Evolutionary conservation across 768 basidiomycete species (phyloP), one percentile per base, ranked within the genome.

Genomic region (Pholiota conissans): DNA sequence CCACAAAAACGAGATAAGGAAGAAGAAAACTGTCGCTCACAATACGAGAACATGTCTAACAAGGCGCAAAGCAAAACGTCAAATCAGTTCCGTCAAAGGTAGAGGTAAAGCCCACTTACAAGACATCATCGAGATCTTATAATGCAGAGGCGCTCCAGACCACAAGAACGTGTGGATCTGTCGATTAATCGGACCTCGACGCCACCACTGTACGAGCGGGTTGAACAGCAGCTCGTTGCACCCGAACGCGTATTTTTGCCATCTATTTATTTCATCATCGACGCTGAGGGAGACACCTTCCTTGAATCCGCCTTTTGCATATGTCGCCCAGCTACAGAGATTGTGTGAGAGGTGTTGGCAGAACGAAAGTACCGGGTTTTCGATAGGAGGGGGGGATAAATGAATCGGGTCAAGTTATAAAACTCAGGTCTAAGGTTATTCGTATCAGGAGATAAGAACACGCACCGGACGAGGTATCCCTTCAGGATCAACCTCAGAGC

Each of bases 231-330:
- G 76, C 77, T 79, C 89, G 77, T 75, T 85, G 73, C 72, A 87
- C 76, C 78, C 84, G 80, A 71, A 86, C 50, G 83, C 72, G 62
- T 82, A 83, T 59, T 95, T 95, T 58, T 94, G 91, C 93, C 93
- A 96, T 3, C 93, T 73, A 65, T 93, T 94, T 46, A 95, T 70
- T 68, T 96, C 93, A 69, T 95, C 93, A 57, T 94, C 93, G 61
- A 85, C 84, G 3, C 90, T 93, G 27, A 96, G 77, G 1, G 89
- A 90, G 26, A 96, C 93, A 62, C 94, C 94, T 68, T 96, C 93
- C 73, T 94, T 90, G 79, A 95, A 96, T 3, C 79, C 87, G 32
- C 90, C 85, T n/a, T 87, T 79, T 1, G 85, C 87, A 69, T 95
- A 95, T 1, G 90, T 91, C 49, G 91, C 90, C 92, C 90, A 88